Percentiles rank a stretch among this genome's conserved stretches.
Conservation (phyloP, 2,329 filamentous ascomycete species). For the Xylariaceae sp. region DNA sequence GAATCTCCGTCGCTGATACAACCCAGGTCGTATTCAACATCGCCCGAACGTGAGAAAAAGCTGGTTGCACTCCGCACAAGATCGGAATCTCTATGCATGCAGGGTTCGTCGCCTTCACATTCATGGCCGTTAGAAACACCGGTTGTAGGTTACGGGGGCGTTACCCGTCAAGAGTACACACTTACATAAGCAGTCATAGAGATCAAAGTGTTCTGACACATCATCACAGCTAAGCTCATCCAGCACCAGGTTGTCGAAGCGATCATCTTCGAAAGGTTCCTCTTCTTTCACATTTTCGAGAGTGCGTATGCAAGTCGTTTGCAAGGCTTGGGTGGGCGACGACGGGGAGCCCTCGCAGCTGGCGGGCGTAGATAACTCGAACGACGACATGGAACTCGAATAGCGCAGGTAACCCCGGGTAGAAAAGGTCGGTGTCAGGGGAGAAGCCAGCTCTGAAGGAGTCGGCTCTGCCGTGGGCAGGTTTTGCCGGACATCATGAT, state of each 20-base stretch:
- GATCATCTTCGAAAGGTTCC: conserved; percentile 67
- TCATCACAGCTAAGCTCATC: conserved; percentile 34
- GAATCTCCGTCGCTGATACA: conserved; percentile 62
- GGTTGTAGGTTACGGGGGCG: too few relatives aligned
- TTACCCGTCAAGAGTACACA: conserved; percentile 24
- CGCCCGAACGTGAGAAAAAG: conserved; percentile 38
- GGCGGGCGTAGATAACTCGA: conserved; percentile 54
- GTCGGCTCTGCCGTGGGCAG: conserved; percentile 42
- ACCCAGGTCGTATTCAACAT: conserved; percentile 60
- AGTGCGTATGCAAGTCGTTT: conserved; percentile 56
- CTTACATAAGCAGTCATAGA: conserved; percentile 72
- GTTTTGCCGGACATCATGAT: conserved; percentile 31
- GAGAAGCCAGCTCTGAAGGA: conserved; percentile 63
- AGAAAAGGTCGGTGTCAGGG: conserved; percentile 65
- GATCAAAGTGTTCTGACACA: conserved; percentile 36
- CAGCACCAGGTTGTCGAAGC: conserved; percentile 42
- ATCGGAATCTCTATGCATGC: conserved; percentile 49
- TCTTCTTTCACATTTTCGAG: conserved; percentile 81
- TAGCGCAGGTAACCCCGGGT: conserved; percentile 58
- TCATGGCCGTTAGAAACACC: neutral
- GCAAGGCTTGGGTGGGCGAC: conserved; percentile 38
- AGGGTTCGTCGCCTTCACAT: conserved; percentile 54
- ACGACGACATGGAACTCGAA: conserved; percentile 73
- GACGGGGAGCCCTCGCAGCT: conserved; percentile 50
- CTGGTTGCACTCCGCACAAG: conserved; percentile 33